Evolutionary conservation across 2,329 filamentous ascomycete genomes (phyloP).

Genomic region (Calonectria crousiana): DNA sequence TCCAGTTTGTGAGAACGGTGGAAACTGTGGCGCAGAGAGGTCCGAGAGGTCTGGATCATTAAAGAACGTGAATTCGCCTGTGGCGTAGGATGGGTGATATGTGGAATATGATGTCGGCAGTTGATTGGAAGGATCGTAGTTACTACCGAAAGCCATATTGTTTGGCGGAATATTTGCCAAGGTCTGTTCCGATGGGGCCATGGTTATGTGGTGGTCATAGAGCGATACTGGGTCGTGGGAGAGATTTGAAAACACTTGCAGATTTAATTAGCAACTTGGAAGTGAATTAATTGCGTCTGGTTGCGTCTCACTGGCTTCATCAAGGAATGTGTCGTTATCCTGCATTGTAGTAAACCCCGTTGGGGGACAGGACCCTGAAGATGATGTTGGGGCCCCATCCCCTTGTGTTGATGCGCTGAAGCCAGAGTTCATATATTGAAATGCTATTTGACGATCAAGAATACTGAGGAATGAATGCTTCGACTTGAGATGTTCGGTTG

Average conservation of each 20-base stretch:
- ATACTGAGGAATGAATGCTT: neutral
- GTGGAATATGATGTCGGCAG: no score
- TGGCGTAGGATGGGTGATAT: no score
- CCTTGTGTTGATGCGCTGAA: neutral
- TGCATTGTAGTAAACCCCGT: neutral
- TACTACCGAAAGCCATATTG: no score
- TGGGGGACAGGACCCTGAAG: neutral
- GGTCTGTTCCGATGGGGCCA: fast-evolving
- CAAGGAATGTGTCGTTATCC: neutral
- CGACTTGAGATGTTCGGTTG: no score
- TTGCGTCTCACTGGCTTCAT: neutral
- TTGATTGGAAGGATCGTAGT: neutral
- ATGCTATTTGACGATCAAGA: neutral
- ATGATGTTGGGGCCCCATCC: neutral
- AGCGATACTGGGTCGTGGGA: neutral
- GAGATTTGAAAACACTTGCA: neutral
- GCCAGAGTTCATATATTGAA: neutral
- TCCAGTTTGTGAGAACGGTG: neutral
- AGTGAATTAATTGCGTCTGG: fast-evolving
- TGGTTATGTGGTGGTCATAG: neutral
- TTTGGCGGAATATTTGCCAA: neutral
- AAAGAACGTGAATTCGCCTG: neutral
- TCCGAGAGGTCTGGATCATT: neutral
- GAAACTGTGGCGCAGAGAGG: neutral
- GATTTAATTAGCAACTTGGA: neutral